Conservation (phyloP, 257 asterid species). For the Solanum sejunctum region DNA sequence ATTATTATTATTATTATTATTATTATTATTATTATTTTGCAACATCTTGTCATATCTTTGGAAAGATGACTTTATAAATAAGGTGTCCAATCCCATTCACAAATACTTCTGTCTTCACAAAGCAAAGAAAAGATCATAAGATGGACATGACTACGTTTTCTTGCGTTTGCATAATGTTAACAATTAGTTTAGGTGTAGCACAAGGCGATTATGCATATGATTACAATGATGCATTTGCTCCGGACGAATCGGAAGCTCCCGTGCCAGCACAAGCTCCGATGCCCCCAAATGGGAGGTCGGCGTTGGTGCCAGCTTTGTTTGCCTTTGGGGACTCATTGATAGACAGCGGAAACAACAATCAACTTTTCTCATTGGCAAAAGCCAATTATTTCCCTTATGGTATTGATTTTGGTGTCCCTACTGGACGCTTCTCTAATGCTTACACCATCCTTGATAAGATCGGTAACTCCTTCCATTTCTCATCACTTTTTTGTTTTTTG, state of each 20-base stretch:
- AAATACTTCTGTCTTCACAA: background rate
- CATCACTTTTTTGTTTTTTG: background rate
- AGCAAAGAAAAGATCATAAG: background rate
- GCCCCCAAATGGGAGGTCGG: background rate
- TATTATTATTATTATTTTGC: background rate
- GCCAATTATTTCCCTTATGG: constrained; percentile 75
- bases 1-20: too few species aligned
- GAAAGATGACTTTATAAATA: background rate
- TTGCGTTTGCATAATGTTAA: background rate
- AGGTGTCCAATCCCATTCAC: background rate
- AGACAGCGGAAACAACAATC: constrained; percentile 61
- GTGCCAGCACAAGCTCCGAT: background rate
- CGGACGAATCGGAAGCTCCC: background rate
- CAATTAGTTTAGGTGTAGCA: background rate
- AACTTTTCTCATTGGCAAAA: constrained; percentile 46
- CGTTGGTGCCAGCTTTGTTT: constrained; percentile 55
- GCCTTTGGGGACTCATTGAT: constrained; percentile 59
- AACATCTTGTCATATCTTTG: background rate
- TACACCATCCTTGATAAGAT: constrained; percentile 60
- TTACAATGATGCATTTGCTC: background rate
- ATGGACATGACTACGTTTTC: background rate
- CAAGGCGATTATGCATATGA: background rate
- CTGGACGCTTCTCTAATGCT: constrained; percentile 60
- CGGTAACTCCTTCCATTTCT: constrained; percentile 12
- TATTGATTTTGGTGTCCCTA: constrained; percentile 54